Base-by-base conservation (phyloP, 345 rosid species). In the Syzygium jambos region DNA sequence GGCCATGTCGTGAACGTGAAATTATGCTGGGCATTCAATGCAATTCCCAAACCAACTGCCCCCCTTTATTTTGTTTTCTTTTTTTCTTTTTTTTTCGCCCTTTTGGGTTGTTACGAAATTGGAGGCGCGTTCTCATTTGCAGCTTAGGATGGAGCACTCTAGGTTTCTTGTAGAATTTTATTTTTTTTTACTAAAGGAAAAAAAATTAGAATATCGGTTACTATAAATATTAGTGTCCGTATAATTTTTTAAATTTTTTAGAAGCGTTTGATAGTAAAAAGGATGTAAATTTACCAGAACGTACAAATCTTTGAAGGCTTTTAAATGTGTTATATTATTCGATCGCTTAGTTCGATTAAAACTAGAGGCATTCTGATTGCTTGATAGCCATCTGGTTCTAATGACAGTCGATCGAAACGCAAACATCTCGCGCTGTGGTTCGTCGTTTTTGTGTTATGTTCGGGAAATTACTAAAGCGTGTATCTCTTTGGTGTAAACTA, bases 321-420 rank as follows among this genome's bases (percentile, higher is more conserved):
- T 54, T 30, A 17, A 8, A 68, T 6, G 46, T 19, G 13, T 5
- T n/a, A n/a, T 13, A 9, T 73, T 16, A 25, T 2, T 34, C 3
- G 9, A 34, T 19, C 0, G 0, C 2, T 34, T 6, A 4, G 46
- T 73, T 34, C 1, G 1, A 38, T 34, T 19, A 6, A 17, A 73
- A 4, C 49, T 73, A 34, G 7, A 73, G 46, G 7, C 25, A 5
- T 68, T 68, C 23, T 17, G 21, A 17, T 34, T 17, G 7, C 4
- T 73, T 73, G 25, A 73, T 34, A 19, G 27, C 38, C 14, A 2
- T 3, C 0, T 0, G 0, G 0, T 34, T 68, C 10, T 68, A 68
- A 4, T 9, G 23, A 30, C 12, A 16, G 27, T 61, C 34, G 11
- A 68, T 19, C 2, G 9, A 30, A 68, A 68, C 17, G 46, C 46